Percentiles rank a stretch among this genome's conserved stretches.
Evolutionary conservation across 345 rosid genomes (phyloP).

Genomic region (Eucalyptus pauciflora): DNA sequence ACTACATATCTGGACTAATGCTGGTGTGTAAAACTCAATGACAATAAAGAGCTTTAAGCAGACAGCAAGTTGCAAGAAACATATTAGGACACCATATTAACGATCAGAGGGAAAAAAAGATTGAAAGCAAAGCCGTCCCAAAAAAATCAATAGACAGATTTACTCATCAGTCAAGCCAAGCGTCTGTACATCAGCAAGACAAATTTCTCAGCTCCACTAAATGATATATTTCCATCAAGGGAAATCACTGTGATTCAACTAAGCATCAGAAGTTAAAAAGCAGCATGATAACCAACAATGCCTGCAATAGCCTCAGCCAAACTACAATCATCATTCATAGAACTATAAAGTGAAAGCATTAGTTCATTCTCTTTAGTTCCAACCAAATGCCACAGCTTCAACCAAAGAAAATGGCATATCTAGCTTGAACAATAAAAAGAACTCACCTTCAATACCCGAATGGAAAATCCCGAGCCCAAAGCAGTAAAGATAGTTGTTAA

Average conservation of each 20-base stretch:
- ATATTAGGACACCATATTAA: background rate
- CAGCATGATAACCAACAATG: background rate
- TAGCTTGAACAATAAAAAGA: background rate
- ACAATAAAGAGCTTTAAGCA: background rate
- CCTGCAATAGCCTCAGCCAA: background rate
- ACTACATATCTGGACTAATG: background rate
- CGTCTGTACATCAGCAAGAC: background rate
- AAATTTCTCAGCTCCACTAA: background rate
- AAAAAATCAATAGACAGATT: background rate
- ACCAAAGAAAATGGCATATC: background rate
- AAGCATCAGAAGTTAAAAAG: background rate
- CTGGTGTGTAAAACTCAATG: background rate
- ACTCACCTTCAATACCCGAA: slow-evolving; percentile 86
- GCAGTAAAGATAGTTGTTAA: slow-evolving; percentile 87
- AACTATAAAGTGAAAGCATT: background rate
- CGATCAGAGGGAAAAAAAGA: background rate
- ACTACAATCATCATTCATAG: background rate
- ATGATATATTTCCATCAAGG: background rate
- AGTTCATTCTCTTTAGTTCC: background rate
- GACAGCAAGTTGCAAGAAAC: background rate
- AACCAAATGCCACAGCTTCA: background rate
- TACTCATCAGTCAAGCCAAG: background rate
- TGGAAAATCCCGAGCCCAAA: slow-evolving; percentile 92
- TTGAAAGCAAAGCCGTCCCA: background rate
- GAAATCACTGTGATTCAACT: background rate